Base-by-base conservation (phyloP, 2,329 filamentous ascomycete species). In the Fusarium tricinctum region DNA sequence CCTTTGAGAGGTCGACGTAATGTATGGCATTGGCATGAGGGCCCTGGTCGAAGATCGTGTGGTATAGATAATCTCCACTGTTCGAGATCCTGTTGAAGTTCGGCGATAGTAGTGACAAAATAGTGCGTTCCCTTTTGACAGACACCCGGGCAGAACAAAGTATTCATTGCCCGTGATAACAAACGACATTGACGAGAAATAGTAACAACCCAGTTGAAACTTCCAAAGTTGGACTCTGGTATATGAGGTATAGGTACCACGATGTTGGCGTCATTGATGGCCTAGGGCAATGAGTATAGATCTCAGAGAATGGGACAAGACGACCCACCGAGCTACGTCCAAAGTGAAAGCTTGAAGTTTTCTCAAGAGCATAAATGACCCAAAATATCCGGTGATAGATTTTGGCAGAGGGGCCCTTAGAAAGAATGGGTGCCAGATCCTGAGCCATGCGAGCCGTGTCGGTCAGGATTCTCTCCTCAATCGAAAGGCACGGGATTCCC, bases 291-390 rank as follows among this genome's bases (percentile, higher is more conserved):
- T 66, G 3, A 68, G 57, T 9, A 5, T 9, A 6, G 8, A n/a
- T 3, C 2, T 5, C 4, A 5, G 20, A 3, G 4, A 39, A 1
- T 1, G 4, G 10, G 0, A 10, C 7, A 10, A 5, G 8, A 7
- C 7, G 2, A 51, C 68, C 13, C 32, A 73, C 70, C 5, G 70
- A 73, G 20, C 38, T 52, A 3, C 70, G 70, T 1, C 70, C 70
- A 19, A 68, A 73, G 28, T 68, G 71, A 13, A 73, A 73, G 35
- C 70, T 73, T 5, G 66, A 54, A 22, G 59, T 71, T 17, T 73
- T 73, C 23, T 73, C 70, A 7, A 73, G 38, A 2, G 48, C 63
- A 4, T 73, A 73, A 1, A 73, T 9, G 1, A 66, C 56, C 70
- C 70, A 73, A 1, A 73, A 73, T 3, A 64, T 51, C 12, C 69